phyloP scores from a whole-genome alignment of 1,139 yeast genomes.

The Pichia sp. region DNA sequence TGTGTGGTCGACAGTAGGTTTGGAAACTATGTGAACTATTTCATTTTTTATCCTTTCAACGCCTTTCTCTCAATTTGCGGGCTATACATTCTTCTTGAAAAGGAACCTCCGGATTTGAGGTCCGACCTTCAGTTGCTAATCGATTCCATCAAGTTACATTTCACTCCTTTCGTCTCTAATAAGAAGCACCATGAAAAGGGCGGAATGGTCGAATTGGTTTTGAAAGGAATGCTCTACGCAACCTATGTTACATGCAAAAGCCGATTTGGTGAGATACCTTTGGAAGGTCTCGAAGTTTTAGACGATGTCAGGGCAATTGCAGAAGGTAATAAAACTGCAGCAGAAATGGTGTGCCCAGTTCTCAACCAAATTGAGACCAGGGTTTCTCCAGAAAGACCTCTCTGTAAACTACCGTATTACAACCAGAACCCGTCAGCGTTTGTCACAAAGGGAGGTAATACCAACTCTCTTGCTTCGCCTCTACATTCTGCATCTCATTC shows the following conservation, averaged over 20 bases:
- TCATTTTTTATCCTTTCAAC: slow-evolving; percentile 30
- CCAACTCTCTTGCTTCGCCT: background rate
- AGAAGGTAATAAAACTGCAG: slow-evolving; percentile 1
- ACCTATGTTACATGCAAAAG: slow-evolving; percentile 13
- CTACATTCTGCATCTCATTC: background rate
- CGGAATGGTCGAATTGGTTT: slow-evolving; percentile 17
- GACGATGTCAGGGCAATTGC: slow-evolving; percentile 8
- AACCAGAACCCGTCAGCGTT: background rate
- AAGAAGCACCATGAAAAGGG: slow-evolving; percentile 14
- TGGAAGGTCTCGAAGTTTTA: slow-evolving; percentile 10
- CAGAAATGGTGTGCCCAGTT: slow-evolving; percentile 1
- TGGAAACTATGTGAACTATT: slow-evolving; percentile 20
- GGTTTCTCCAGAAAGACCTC: background rate
- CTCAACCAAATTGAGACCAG: background rate
- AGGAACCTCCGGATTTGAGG: slow-evolving; percentile 8
- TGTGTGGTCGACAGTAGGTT: slow-evolving; percentile 17
- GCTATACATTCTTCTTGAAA: slow-evolving; percentile 23
- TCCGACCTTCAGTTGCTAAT: slow-evolving; percentile 25
- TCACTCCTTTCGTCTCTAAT: slow-evolving; percentile 13
- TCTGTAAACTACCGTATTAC: slow-evolving; percentile 7
- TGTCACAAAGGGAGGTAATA: background rate
- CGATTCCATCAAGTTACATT: slow-evolving; percentile 18
- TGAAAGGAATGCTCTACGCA: slow-evolving; percentile 19
- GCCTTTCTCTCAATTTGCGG: slow-evolving; percentile 29
- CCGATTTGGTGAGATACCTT: slow-evolving; percentile 9